A percentile compares a stretch with the other conserved stretches of the same genome.
Evolutionary conservation across 176 grass and related monocot species (phyloP).

Genomic region (Triticum dicoccoides): DNA sequence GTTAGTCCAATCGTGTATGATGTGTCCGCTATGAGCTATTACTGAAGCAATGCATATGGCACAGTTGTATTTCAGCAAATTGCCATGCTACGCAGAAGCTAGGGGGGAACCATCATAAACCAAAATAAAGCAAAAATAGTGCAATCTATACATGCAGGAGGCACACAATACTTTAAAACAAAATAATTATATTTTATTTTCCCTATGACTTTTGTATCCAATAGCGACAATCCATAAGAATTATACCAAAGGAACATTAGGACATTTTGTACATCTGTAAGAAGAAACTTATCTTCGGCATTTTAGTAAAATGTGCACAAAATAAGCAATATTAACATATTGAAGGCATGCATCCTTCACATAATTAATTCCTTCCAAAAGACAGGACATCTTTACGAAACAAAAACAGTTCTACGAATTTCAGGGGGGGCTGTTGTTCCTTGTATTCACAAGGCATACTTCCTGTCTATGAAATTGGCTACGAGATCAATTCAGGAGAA

Average conservation of each 20-base stretch:
- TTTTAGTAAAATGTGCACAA: neutral
- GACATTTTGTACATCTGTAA: neutral
- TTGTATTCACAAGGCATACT: constrained; percentile 16
- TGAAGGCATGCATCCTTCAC: neutral
- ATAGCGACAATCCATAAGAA: neutral
- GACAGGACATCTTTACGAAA: neutral
- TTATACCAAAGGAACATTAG: neutral
- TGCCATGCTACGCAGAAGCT: neutral
- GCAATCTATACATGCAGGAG: neutral
- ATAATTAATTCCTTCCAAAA: neutral
- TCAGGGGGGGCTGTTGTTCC: neutral
- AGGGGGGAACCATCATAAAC: neutral
- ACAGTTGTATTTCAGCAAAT: neutral
- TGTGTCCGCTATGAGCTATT: neutral
- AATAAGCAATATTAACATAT: neutral
- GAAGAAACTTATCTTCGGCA: neutral
- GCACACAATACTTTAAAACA: neutral
- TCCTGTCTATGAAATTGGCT: neutral
- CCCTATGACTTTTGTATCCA: neutral
- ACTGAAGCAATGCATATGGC: neutral
- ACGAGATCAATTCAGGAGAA: neutral
- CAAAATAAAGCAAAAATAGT: neutral
- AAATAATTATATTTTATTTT: neutral
- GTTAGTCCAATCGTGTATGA: neutral
- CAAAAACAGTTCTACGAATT: neutral